phyloP scores from a whole-genome alignment of 2,329 filamentous ascomycete species.

The Mycogone perniciosa region DNA sequence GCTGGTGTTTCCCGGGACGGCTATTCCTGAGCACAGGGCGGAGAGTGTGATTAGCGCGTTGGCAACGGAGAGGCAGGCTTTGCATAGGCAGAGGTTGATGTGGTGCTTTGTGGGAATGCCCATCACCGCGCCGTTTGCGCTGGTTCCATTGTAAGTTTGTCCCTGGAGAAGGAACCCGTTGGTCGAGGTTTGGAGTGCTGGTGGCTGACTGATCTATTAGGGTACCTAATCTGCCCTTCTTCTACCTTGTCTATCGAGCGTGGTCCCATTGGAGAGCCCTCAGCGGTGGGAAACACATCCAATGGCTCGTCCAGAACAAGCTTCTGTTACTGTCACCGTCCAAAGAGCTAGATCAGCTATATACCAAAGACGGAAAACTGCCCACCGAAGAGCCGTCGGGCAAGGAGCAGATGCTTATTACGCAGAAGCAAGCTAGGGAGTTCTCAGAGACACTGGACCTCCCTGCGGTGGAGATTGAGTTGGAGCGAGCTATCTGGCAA shows the following conservation, averaged over 20 bases:
- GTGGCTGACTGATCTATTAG: constrained; percentile 36
- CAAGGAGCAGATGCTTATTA: constrained; percentile 37
- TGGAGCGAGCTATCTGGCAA: constrained; percentile 71
- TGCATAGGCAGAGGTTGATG: constrained; percentile 71
- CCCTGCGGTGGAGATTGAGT: constrained; percentile 64
- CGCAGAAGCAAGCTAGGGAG: constrained; percentile 46
- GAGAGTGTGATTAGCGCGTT: constrained; percentile 60
- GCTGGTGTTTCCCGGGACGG: constrained; percentile 67
- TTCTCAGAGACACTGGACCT: constrained; percentile 58
- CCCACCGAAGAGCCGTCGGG: constrained; percentile 16
- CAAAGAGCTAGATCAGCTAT: constrained; percentile 65
- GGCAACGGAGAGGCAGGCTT: constrained; percentile 70
- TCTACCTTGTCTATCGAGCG: constrained; percentile 85
- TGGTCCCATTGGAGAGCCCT: constrained; percentile 91
- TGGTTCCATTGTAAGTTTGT: constrained; percentile 72
- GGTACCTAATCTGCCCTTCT: constrained; percentile 91
- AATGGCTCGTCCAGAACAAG: constrained; percentile 71
- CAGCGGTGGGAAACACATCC: constrained; percentile 74
- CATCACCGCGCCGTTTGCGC: constrained; percentile 70
- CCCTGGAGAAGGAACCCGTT: neutral
- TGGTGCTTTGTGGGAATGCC: constrained; percentile 82
- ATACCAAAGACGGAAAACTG: constrained; percentile 41
- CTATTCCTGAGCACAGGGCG: constrained; percentile 60
- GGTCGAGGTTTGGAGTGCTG: neutral
- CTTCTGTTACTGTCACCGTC: constrained; percentile 63